phyloP scores from a whole-genome alignment of 2,329 filamentous ascomycete species.

The Nectriaceae sp. region DNA sequence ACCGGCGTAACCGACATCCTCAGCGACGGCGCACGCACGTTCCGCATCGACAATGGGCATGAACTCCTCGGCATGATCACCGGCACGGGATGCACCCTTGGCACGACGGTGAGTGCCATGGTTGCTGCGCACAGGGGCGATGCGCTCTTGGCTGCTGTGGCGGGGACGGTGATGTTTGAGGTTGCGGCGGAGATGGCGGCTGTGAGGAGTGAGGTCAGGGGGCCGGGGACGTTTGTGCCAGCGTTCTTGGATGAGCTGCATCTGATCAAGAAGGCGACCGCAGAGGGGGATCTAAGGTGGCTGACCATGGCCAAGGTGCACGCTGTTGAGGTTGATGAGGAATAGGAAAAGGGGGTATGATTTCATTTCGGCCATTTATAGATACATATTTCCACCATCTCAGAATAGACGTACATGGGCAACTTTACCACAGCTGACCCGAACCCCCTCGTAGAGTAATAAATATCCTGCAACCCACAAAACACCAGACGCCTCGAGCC shows the following conservation, averaged over 20 bases:
- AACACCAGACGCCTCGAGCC: no score
- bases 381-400: no score
- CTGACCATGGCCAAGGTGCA: conserved; percentile 52
- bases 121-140: conserved; percentile 64
- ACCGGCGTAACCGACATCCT: conserved; percentile 79
- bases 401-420: no score
- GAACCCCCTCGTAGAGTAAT: no score
- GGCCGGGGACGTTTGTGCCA: conserved; percentile 85
- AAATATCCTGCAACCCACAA: no score
- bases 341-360: background rate
- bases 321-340: conserved; percentile 30
- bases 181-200: conserved; percentile 70
- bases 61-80: conserved; percentile 69
- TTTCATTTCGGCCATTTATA: no score
- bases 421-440: no score
- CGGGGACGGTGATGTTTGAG: conserved; percentile 77
- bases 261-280: conserved; percentile 50
- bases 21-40: conserved; percentile 70
- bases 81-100: conserved; percentile 82
- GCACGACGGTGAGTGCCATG: conserved; percentile 77
- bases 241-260: conserved; percentile 77
- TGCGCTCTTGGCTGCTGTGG: conserved; percentile 70
- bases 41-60: conserved; percentile 77
- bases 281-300: conserved; percentile 52
- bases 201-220: conserved; percentile 64